Evolutionary conservation across 2,329 filamentous ascomycete genomes (phyloP).

Genomic region (Sarocladium brachiariae): DNA sequence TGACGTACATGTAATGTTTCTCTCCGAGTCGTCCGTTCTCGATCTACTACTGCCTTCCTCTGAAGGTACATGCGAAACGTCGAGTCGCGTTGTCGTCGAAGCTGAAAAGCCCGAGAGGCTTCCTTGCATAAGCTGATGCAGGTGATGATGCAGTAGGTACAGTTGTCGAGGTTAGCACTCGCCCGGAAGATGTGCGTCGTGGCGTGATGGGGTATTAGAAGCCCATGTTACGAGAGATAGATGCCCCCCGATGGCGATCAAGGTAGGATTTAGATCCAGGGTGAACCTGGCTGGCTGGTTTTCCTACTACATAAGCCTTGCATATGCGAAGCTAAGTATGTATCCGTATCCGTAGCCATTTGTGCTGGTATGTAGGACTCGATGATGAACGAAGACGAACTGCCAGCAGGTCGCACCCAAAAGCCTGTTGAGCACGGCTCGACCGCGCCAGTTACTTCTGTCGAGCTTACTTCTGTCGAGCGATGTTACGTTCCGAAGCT

Average conservation of each 20-base stretch:
- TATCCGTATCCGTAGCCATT: no score
- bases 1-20: no score
- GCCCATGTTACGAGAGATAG: neutral
- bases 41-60: no score
- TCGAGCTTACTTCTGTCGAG: conserved; percentile 6
- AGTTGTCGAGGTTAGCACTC: neutral
- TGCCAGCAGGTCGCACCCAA: neutral
- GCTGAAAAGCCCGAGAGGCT: no score
- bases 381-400: neutral
- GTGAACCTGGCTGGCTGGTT: neutral
- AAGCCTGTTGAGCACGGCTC: no score
- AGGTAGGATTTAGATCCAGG: neutral
- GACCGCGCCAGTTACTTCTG: no score
- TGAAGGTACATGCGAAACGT: no score
- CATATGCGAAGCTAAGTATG: no score
- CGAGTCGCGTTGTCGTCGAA: no score
- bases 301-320: neutral
- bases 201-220: neutral
- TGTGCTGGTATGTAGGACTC: no score
- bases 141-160: neutral
- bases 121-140: no score
- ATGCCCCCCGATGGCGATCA: neutral
- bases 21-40: no score
- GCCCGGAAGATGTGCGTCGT: neutral
- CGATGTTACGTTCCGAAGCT: neutral